A percentile compares a stretch with the other conserved stretches of the same genome.
phyloP scores from a whole-genome alignment of 306 rosid species.

The Acacia confusa region DNA sequence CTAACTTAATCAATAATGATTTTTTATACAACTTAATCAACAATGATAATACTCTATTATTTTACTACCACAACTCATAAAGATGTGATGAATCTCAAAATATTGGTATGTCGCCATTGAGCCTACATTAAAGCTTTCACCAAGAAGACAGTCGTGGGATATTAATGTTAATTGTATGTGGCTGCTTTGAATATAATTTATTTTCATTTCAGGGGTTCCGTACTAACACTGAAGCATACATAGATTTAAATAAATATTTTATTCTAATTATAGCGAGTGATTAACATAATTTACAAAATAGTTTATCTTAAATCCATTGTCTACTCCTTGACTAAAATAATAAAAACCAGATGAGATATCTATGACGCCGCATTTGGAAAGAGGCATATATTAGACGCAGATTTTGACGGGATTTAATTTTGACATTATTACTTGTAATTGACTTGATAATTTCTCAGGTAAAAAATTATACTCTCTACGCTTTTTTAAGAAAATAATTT shows the following conservation, averaged over 20 bases:
- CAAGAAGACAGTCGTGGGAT: not conserved
- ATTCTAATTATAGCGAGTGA: not conserved
- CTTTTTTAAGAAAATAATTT: too few relatives aligned
- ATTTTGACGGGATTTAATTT: not conserved
- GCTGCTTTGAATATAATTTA: not conserved
- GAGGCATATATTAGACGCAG: not conserved
- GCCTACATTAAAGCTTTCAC: not conserved
- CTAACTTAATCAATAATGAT: not conserved
- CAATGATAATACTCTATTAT: not conserved
- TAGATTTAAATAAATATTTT: not conserved
- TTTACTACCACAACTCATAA: not conserved
- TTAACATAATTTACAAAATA: too few relatives aligned
- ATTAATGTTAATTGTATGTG: not conserved
- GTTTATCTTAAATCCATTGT: not conserved
- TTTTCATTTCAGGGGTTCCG: not conserved
- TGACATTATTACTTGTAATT: not conserved
- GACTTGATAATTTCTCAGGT: not conserved
- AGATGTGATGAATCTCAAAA: not conserved
- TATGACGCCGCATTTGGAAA: not conserved
- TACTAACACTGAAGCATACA: not conserved
- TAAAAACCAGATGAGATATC: not conserved
- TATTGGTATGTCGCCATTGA: not conserved
- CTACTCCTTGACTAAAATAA: not conserved
- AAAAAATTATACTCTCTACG: too few relatives aligned
- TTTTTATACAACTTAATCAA: not conserved